phyloP scores from a whole-genome alignment of 2,329 filamentous ascomycete genomes.

The Scedosporium boydii region DNA sequence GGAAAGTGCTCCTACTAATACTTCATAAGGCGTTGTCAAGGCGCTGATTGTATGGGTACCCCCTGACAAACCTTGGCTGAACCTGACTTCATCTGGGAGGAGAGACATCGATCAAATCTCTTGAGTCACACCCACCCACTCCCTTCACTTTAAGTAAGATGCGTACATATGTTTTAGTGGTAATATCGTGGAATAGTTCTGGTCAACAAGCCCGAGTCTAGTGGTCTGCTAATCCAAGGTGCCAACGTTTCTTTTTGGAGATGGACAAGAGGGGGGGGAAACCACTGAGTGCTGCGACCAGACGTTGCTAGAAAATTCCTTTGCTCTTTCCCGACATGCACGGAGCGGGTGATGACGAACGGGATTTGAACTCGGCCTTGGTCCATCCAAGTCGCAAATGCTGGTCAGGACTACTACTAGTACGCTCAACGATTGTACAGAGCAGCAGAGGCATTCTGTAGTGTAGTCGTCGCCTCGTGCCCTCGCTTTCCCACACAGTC shows the following conservation, averaged over 20 bases:
- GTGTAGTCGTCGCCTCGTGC: not conserved
- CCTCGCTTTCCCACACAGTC: slow-evolving; percentile 2
- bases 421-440: no score
- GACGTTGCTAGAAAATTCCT: not conserved
- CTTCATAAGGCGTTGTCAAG: not conserved
- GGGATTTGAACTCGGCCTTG: not conserved
- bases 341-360: not conserved
- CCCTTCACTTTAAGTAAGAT: not conserved
- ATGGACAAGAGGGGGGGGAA: no score
- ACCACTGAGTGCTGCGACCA: not conserved
- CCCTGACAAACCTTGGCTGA: not conserved
- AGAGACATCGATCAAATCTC: not conserved
- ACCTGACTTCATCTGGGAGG: not conserved
- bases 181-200: not conserved
- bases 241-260: not conserved
- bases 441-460: not conserved
- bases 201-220: not conserved
- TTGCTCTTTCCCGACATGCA: not conserved
- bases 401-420: not conserved
- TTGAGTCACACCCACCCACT: not conserved
- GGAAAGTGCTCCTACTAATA: not conserved
- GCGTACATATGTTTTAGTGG: not conserved
- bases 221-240: not conserved
- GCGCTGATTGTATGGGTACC: not conserved
- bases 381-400: not conserved